A percentile compares a stretch with the other conserved stretches of the same genome.
Conservation (phyloP, 2,329 filamentous ascomycete species). For the Didymella pomorum region DNA sequence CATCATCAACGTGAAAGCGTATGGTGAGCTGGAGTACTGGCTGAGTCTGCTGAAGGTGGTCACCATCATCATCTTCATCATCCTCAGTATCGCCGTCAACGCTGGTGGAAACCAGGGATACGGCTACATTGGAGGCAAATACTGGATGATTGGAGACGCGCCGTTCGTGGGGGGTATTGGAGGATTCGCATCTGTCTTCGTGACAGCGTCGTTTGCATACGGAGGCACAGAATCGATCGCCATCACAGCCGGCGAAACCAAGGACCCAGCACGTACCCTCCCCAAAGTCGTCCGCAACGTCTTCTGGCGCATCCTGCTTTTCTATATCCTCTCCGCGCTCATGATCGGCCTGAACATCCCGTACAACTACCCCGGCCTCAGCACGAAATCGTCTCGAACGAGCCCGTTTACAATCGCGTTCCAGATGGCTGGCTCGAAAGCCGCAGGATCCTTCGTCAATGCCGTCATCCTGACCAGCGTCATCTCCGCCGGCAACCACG, state of each 20-base stretch:
- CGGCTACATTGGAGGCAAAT: conserved; percentile 63
- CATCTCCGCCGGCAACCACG: conserved; percentile 65
- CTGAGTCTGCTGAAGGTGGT: conserved; percentile 45
- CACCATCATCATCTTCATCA: conserved; percentile 47
- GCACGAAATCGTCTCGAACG: conserved; percentile 49
- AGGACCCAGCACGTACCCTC: conserved; percentile 80
- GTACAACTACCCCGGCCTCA: conserved; percentile 48
- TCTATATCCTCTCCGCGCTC: conserved; percentile 54
- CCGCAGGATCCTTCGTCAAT: conserved; percentile 70
- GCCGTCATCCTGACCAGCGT: conserved; percentile 69
- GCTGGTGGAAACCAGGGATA: conserved; percentile 35
- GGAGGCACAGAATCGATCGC: conserved; percentile 79
- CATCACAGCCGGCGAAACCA: conserved; percentile 78
- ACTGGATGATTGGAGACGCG: conserved; percentile 72
- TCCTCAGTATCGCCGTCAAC: conserved; percentile 43
- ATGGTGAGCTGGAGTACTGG: conserved; percentile 51
- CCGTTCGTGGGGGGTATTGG: conserved; percentile 41
- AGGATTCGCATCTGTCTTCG: conserved; percentile 74
- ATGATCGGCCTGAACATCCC: conserved; percentile 56
- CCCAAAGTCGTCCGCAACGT: conserved; percentile 91
- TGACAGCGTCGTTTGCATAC: conserved; percentile 77
- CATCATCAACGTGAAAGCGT: conserved; percentile 48
- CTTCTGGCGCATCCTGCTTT: conserved; percentile 64
- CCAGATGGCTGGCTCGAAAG: conserved; percentile 66
- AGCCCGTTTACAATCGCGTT: conserved; percentile 74